Evolutionary conservation across 106 monocot species (phyloP).

Genomic region (Dendrobium catenatum): DNA sequence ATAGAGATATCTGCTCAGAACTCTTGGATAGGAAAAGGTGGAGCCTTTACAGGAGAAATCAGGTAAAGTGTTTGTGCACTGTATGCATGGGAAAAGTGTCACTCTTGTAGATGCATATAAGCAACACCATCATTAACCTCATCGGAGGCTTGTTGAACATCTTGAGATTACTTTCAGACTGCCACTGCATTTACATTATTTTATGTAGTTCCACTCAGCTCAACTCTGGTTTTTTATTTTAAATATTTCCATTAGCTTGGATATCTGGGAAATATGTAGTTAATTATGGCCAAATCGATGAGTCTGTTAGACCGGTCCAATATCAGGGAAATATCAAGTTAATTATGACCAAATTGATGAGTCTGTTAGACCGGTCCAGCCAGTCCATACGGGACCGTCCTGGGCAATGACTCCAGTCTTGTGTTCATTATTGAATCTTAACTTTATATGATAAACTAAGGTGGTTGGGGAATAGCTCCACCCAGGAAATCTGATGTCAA

Average conservation of each 20-base stretch:
- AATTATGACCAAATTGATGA: background rate
- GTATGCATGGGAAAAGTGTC: background rate
- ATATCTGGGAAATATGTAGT: background rate
- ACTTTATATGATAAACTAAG: background rate
- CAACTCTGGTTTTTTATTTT: background rate
- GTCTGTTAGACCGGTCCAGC: too few relatives aligned
- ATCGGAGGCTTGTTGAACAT: background rate
- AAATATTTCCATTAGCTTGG: background rate
- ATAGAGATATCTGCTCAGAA: slow-evolving; percentile 98
- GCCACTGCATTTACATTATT: background rate
- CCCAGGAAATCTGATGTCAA: background rate
- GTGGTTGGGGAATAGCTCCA: background rate
- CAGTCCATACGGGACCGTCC: background rate
- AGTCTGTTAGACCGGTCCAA: background rate
- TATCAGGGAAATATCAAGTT: background rate
- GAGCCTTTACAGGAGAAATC: slow-evolving; percentile 98
- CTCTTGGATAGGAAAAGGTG: slow-evolving; percentile 93
- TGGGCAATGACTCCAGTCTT: background rate
- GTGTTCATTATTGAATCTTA: background rate
- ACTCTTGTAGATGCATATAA: background rate
- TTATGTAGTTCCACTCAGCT: background rate
- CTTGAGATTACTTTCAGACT: background rate
- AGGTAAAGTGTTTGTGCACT: slow-evolving; percentile 34
- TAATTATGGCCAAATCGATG: background rate
- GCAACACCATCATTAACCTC: background rate